Percentiles rank a stretch among this genome's conserved stretches.
phyloP scores from a whole-genome alignment of 345 rosid species.

The Aquilaria yunnanensis region DNA sequence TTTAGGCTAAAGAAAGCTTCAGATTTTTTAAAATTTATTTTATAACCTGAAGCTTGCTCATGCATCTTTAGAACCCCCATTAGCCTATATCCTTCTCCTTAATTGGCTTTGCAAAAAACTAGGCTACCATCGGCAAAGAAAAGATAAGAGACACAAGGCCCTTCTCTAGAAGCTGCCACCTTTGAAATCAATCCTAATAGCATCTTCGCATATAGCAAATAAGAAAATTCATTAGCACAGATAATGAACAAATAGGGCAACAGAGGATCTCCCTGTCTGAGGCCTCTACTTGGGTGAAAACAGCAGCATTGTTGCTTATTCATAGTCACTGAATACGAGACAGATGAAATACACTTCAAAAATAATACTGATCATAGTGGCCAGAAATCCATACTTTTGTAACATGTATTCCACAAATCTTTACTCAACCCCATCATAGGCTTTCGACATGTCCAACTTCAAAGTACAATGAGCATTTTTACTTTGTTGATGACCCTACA shows the following conservation, averaged over 20 bases:
- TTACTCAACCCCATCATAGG: background rate
- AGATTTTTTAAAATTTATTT: background rate
- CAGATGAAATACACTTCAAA: background rate
- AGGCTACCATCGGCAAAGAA: background rate
- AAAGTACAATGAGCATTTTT: background rate
- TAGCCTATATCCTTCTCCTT: background rate
- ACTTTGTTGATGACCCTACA: background rate
- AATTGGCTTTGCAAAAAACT: background rate
- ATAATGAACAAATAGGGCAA: too few species aligned
- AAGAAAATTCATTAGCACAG: too few species aligned
- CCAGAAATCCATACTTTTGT: background rate
- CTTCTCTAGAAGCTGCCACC: background rate
- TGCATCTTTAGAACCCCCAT: background rate
- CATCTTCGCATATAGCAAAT: too few species aligned
- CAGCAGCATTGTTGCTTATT: background rate
- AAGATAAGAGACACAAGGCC: background rate
- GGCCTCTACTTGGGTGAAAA: background rate
- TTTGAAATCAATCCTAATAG: too few species aligned
- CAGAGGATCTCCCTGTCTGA: too few species aligned
- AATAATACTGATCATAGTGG: background rate
- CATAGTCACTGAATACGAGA: background rate
- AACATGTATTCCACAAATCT: background rate
- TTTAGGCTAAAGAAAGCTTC: background rate
- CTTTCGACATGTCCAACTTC: too few species aligned
- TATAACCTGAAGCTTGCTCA: background rate